Evolutionary conservation across 2,329 filamentous ascomycete genomes (phyloP).

Genomic region (Trichoderma endophyticum): DNA sequence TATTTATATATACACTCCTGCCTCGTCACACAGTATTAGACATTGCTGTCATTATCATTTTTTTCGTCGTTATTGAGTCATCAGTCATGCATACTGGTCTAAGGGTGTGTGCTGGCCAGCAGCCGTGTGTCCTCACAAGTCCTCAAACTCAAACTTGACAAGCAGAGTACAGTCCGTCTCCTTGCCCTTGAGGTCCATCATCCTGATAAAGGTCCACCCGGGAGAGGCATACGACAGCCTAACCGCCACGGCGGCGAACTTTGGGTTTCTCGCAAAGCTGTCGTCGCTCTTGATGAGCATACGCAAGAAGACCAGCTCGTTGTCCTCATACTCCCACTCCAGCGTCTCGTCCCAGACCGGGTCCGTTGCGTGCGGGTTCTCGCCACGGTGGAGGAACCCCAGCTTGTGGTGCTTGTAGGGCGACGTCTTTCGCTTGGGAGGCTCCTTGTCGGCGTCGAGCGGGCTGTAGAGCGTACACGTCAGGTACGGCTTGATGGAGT

Average conservation of each 20-base stretch:
- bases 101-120: background rate
- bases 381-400: slow-evolving; percentile 54
- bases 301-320: slow-evolving; percentile 61
- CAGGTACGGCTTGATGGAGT: slow-evolving; percentile 60
- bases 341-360: slow-evolving; percentile 64
- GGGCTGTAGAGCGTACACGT: slow-evolving; percentile 64
- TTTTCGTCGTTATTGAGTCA: background rate
- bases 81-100: background rate
- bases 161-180: slow-evolving; percentile 62
- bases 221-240: slow-evolving; percentile 53
- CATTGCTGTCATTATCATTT: background rate
- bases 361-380: slow-evolving; percentile 57
- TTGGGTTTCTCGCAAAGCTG: slow-evolving; percentile 58
- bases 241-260: slow-evolving; percentile 60
- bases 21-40: background rate
- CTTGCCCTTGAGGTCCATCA: slow-evolving; percentile 62
- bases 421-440: slow-evolving; percentile 49
- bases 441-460: background rate
- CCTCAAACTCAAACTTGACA: slow-evolving; percentile 56
- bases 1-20: background rate
- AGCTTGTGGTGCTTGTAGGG: slow-evolving; percentile 58
- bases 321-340: slow-evolving; percentile 67
- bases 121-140: slow-evolving; percentile 28
- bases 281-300: slow-evolving; percentile 67
- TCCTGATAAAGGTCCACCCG: slow-evolving; percentile 62